Evolutionary conservation across 495 filamentous ascomycete species (phyloP), one percentile per base, ranked within the genome.

Genomic region (Penicilliopsis zonata): DNA sequence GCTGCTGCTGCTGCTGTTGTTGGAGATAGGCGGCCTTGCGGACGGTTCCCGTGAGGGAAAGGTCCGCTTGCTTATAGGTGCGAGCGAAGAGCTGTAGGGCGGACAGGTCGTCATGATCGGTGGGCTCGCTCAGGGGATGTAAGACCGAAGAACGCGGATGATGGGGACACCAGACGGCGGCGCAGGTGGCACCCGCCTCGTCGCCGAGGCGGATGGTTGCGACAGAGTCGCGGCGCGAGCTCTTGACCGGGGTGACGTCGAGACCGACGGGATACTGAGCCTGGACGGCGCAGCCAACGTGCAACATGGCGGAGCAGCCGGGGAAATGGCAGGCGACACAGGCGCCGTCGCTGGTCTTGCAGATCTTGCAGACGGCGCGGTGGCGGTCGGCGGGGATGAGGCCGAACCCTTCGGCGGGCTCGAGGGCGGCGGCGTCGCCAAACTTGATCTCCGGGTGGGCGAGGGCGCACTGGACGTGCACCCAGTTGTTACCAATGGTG

Each of bases 401-500:
- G 9, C 74, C 80, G 40, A 99, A 83, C 24, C 90, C 87, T 61
- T 99, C 90, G 3, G 80, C 80, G 13, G 82, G 74, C 36, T 83
- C 78, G 13, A 99, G 61, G 4, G 78, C 74, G 37, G 78, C 74
- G 13, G 86, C 78, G 47, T 82, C 80, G 15, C 78, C 82, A 50
- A 93, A 96, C 47, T 85, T 92, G 42, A 94, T 76, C 46, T 95
- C 90, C 0, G 86, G 82, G 7, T 78, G 83, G 77, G 80, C 95
- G 18, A 95, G 63, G 3, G 90, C 86, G 44, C 90, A 99, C 25
- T 76, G 71, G 17, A 95, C 84, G 48, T 99, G 90, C n/a, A 93
- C 82, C 90, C 90, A 99, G 44, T 96, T 95, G 55, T 95, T 95
- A 36, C 84, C 80, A 6, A 78, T 74, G 0, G 90, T 99, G 18